Evolutionary conservation across 164 flowering plant genomes (phyloP).

Genomic region (Piper betle): DNA sequence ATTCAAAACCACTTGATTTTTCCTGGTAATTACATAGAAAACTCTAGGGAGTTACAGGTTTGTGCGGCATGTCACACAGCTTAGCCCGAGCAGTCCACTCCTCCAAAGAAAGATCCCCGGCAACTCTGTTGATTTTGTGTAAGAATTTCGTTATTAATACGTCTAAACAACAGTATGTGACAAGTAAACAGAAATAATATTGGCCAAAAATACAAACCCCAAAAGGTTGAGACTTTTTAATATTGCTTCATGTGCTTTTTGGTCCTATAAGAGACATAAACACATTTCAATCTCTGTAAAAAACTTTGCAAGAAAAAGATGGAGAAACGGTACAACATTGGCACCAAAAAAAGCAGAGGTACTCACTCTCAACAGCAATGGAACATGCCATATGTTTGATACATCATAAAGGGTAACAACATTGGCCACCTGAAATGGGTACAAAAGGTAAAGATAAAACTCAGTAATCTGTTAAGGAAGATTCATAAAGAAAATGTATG

Average conservation of each 20-base stretch:
- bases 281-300: background rate
- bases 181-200: slow-evolving; percentile 2
- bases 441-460: background rate
- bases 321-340: background rate
- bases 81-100: slow-evolving; percentile 77
- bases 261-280: slow-evolving; percentile 40
- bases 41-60: slow-evolving; percentile 37
- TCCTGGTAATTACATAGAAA: no score
- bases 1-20: no score
- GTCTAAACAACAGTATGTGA: background rate
- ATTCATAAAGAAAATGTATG: background rate
- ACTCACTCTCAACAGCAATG: slow-evolving; percentile 67
- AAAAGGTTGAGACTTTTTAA: slow-evolving; percentile 59
- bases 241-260: slow-evolving; percentile 91
- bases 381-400: slow-evolving; percentile 81
- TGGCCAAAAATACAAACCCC: slow-evolving; percentile 33
- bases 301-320: background rate
- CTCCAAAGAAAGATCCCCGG: slow-evolving; percentile 40
- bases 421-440: slow-evolving; percentile 28
- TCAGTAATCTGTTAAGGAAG: background rate
- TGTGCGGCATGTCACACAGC: slow-evolving; percentile 43
- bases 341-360: background rate
- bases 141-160: background rate
- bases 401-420: slow-evolving; percentile 73
- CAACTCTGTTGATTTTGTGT: slow-evolving; percentile 25